Evolutionary conservation across 352 stramenopile species (phyloP).

Genomic region (Globisporangium sylvaticum): DNA sequence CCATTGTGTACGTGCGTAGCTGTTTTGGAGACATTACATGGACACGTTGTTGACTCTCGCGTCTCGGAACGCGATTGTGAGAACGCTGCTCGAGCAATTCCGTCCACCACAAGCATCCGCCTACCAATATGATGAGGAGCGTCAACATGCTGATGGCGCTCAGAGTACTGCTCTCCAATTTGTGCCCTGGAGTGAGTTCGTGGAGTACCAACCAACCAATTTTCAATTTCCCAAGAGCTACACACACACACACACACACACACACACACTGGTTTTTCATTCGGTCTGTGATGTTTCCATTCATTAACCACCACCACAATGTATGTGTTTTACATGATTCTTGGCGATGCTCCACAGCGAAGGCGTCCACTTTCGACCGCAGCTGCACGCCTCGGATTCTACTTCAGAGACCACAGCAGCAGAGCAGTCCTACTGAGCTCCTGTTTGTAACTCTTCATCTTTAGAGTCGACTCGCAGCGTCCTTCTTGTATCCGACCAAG

Average conservation of each 20-base stretch:
- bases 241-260: background rate
- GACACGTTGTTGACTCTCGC: background rate
- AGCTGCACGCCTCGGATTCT: slow-evolving; percentile 12
- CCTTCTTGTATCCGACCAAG: slow-evolving; percentile 72
- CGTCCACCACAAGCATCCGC: background rate
- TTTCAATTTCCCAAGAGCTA: background rate
- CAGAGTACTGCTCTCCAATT: background rate
- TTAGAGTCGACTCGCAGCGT: slow-evolving; percentile 28
- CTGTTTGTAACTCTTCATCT: background rate
- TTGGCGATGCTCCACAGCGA: slow-evolving; percentile 16
- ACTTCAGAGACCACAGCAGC: slow-evolving; percentile 1
- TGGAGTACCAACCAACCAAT: slow-evolving; percentile 10
- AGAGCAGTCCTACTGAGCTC: slow-evolving; percentile 36
- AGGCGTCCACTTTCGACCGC: slow-evolving; percentile 37
- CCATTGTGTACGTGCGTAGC: background rate
- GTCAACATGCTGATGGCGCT: background rate
- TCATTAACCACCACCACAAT: background rate
- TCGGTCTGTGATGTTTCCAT: too few relatives aligned
- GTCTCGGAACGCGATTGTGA: background rate
- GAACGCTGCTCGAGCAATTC: slow-evolving; percentile 2
- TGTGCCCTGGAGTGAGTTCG: slow-evolving; percentile 24
- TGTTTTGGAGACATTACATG: slow-evolving; percentile 17
- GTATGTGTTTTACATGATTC: background rate
- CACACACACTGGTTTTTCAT: too few relatives aligned
- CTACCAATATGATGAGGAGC: background rate